Percentiles rank a stretch among this genome's conserved stretches.
phyloP scores from a whole-genome alignment of 2,329 filamentous ascomycete genomes.

The Aspergillus ochraceoroseus region DNA sequence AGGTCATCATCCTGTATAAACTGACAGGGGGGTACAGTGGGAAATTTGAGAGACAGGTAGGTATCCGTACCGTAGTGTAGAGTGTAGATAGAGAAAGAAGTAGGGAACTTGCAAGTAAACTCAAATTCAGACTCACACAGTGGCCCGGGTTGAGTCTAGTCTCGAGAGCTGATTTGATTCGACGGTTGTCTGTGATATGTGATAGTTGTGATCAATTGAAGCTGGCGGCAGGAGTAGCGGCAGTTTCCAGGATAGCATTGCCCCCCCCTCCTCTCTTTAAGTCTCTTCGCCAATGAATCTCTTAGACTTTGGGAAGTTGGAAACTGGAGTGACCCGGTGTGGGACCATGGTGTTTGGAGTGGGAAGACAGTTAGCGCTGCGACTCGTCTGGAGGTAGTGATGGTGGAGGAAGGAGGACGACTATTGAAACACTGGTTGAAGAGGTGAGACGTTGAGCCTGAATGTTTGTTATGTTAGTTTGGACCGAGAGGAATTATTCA shows the following conservation, averaged over 20 bases:
- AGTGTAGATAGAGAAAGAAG: too few species aligned
- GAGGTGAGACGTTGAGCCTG: conserved; percentile 10
- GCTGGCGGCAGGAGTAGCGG: conserved; percentile 11
- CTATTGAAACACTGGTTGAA: conserved; percentile 26
- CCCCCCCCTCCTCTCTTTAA: conserved; percentile 4
- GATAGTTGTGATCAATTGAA: conserved; percentile 12
- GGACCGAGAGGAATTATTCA: too few species aligned
- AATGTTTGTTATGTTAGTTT: too few species aligned
- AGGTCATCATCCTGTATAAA: too few species aligned
- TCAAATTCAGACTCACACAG: too few species aligned
- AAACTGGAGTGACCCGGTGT: too few species aligned
- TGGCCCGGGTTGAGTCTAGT: too few species aligned
- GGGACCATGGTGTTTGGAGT: neutral
- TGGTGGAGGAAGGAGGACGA: too few species aligned
- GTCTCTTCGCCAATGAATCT: conserved; percentile 1
- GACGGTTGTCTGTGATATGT: conserved; percentile 7
- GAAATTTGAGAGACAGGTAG: too few species aligned
- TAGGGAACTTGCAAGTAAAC: too few species aligned
- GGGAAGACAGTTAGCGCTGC: conserved; percentile 7
- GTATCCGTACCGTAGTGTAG: too few species aligned
- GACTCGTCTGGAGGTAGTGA: conserved; percentile 12
- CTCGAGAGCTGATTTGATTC: conserved; percentile 7
- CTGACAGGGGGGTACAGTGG: too few species aligned
- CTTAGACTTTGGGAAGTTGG: conserved; percentile 1
- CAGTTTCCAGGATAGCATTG: conserved; percentile 7